Conservation (phyloP, 2,329 filamentous ascomycete species). For the Aspergillus uvarum region DNA sequence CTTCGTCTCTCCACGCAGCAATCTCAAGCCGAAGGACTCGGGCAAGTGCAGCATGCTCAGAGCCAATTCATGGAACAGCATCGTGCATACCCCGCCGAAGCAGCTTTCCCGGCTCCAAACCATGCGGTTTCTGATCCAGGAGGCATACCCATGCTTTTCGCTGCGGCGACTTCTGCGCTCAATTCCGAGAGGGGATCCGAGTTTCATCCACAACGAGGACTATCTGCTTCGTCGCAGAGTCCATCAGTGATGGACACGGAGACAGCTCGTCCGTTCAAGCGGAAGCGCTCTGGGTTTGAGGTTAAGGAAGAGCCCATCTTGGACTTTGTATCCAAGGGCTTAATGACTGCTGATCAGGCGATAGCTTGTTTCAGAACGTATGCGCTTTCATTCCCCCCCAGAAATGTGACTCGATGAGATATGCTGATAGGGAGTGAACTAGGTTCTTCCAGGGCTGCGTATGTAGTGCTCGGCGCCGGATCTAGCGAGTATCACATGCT, state of each 20-base stretch:
- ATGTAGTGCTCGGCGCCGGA: conserved; percentile 9
- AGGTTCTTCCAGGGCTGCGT: conserved; percentile 43
- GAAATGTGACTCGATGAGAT: not conserved
- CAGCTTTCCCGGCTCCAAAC: not conserved
- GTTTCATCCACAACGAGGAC: not conserved
- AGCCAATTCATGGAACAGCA: not conserved
- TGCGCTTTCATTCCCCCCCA: not conserved
- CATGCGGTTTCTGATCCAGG: conserved; percentile 4
- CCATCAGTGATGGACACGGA: not conserved
- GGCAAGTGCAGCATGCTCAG: not conserved
- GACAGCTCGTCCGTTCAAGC: conserved; percentile 20
- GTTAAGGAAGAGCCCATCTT: conserved; percentile 33
- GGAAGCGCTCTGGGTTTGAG: conserved; percentile 35
- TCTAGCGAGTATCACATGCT: not conserved
- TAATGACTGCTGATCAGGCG: conserved; percentile 36
- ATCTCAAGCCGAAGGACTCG: not conserved
- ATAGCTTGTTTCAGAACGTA: conserved; percentile 35
- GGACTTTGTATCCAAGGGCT: conserved; percentile 37
- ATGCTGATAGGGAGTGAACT: not conserved
- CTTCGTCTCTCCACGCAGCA: conserved; percentile 13
- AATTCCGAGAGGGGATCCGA: not conserved
- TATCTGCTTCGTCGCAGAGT: not conserved
- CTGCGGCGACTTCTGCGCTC: not conserved
- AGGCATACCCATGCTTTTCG: not conserved
- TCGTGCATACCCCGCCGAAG: not conserved